These are phyloP conservation scores for Penicillium diatomitis DNA, from an alignment of 495 filamentous ascomycete species.

Conservation along the genomic window DNA sequence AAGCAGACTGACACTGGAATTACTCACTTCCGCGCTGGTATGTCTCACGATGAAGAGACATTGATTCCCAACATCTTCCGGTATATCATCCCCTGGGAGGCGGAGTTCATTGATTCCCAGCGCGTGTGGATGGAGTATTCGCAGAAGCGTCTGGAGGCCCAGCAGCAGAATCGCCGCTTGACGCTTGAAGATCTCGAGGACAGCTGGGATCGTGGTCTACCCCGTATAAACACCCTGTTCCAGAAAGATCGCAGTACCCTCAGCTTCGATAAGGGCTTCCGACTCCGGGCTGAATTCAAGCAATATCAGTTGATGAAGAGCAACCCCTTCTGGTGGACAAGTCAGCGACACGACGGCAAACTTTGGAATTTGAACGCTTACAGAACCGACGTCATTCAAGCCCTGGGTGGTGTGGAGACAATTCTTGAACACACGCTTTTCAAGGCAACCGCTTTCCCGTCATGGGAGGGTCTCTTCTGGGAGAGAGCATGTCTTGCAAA, in stretches of 20 bases:
- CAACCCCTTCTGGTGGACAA: conserved; percentile 99
- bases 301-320: conserved; percentile 99
- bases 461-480: conserved; percentile 99
- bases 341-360: conserved; percentile 95
- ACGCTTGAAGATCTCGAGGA: conserved; percentile 97
- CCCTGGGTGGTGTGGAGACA: conserved; percentile 97
- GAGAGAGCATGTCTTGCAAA: conserved; percentile 57
- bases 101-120: conserved; percentile 97
- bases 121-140: conserved; percentile 99
- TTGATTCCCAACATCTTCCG: conserved; percentile 98
- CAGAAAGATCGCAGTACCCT: conserved; percentile 97
- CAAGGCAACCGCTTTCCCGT: conserved; percentile 97
- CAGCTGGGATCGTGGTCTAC: conserved; percentile 97
- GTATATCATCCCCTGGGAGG: conserved; percentile 99
- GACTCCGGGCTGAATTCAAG: conserved; percentile 94
- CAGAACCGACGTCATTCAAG: conserved; percentile 96
- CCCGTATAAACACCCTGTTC: conserved; percentile 98
- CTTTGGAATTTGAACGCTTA: conserved; percentile 98
- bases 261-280: conserved; percentile 98
- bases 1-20: conserved; percentile 97
- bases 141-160: conserved; percentile 93
- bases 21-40: conserved; percentile 94
- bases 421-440: conserved; percentile 98
- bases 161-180: conserved; percentile 91
- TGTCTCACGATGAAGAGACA: conserved; percentile 98